Conservation (phyloP, 371 early-diverging fungal species). For the Mortierella sp. region DNA sequence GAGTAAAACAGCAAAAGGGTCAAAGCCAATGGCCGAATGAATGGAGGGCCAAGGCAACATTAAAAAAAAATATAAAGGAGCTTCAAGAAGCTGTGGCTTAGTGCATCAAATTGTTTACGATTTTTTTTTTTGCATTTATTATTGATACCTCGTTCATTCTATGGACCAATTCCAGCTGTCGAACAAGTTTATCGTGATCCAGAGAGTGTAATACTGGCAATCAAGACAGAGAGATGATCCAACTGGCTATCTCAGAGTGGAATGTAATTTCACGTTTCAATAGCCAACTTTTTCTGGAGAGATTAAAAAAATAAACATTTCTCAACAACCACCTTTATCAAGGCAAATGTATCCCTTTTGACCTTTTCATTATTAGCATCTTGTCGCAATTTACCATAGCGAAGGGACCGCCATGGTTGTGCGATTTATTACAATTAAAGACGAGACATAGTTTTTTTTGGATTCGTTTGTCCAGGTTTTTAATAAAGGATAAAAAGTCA, state of each 20-base stretch:
- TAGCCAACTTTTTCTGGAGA: too few relatives aligned
- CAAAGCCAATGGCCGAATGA: constrained; percentile 14
- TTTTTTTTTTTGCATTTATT: constrained; percentile 9
- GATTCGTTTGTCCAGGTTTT: constrained; percentile 26
- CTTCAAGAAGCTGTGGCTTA: constrained; percentile 28
- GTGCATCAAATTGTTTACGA: constrained; percentile 17
- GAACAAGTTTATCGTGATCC: too few relatives aligned
- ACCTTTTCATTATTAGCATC: background rate
- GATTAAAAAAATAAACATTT: too few relatives aligned
- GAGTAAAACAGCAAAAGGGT: background rate
- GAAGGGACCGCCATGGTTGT: constrained; percentile 19
- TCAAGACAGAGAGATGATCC: too few relatives aligned
- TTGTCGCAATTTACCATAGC: constrained; percentile 31
- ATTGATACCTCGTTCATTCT: too few relatives aligned
- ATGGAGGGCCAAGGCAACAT: background rate
- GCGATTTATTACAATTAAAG: constrained; percentile 23
- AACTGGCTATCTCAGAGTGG: too few relatives aligned
- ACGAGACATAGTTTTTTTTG: constrained; percentile 14
- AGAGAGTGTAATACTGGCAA: too few relatives aligned
- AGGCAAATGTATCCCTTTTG: background rate
- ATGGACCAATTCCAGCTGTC: too few relatives aligned
- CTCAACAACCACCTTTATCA: background rate
- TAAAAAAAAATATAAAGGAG: constrained; percentile 21
- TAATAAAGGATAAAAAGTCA: constrained; percentile 33
- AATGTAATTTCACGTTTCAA: too few relatives aligned